These are phyloP conservation scores for Lachancea waltii DNA, from an alignment of 805 yeast species.

Conservation along the genomic window DNA sequence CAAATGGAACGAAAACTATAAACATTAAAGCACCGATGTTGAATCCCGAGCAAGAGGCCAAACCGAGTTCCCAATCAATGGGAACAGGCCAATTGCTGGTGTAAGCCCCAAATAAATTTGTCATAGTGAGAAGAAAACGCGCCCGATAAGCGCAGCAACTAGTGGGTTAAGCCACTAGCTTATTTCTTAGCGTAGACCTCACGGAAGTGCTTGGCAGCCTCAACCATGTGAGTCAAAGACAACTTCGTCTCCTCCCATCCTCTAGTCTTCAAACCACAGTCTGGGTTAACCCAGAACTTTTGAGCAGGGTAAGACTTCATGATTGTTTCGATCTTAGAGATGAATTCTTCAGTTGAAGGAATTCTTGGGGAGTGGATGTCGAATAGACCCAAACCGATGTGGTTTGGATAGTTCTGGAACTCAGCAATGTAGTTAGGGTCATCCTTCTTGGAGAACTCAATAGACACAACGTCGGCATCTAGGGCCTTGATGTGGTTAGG, in stretches of 20 bases:
- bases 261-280: slow-evolving; percentile 99
- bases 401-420: slow-evolving; percentile 98
- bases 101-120: slow-evolving; percentile 7
- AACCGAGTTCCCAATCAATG: slow-evolving; percentile 5
- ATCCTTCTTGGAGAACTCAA: slow-evolving; percentile 99
- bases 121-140: slow-evolving; percentile 5
- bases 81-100: slow-evolving; percentile 1
- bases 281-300: slow-evolving; percentile 99
- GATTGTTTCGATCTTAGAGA: slow-evolving; percentile 87
- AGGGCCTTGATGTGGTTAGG: slow-evolving; percentile 99
- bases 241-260: slow-evolving; percentile 97
- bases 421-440: slow-evolving; percentile 97
- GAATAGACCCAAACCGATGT: slow-evolving; percentile 97
- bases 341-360: slow-evolving; percentile 95
- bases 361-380: slow-evolving; percentile 99
- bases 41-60: slow-evolving; percentile 19
- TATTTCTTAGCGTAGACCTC: slow-evolving; percentile 39
- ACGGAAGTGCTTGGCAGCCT: slow-evolving; percentile 96
- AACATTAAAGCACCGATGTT: slow-evolving; percentile 26
- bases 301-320: slow-evolving; percentile 95
- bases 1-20: slow-evolving; percentile 15
- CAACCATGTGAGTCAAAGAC: slow-evolving; percentile 97
- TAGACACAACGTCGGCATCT: slow-evolving; percentile 98
- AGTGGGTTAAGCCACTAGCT: slow-evolving; percentile 11
- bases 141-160: not conserved